Evolutionary conservation across 2,329 filamentous ascomycete species (phyloP).

Genomic region (Apiospora arundinis): DNA sequence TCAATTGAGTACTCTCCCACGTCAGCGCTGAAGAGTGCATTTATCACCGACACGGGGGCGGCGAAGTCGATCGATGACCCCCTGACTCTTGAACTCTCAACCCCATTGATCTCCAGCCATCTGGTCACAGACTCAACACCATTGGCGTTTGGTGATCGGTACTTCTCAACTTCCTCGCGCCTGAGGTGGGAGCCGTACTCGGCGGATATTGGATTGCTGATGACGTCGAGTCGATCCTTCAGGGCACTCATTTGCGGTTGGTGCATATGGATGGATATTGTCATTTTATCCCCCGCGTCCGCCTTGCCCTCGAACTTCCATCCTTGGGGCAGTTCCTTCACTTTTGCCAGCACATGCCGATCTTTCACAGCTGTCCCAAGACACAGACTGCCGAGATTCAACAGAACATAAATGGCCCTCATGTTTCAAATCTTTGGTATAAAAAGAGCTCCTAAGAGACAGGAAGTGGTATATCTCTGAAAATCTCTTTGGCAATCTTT

Average conservation of each 20-base stretch:
- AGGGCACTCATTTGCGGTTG: constrained; percentile 40
- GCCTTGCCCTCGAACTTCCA: constrained; percentile 37
- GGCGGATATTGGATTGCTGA: constrained; percentile 30
- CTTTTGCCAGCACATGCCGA: neutral
- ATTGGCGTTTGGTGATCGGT: constrained; percentile 43
- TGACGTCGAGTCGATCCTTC: constrained; percentile 35
- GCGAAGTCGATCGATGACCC: constrained; percentile 52
- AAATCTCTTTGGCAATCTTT: too few species aligned
- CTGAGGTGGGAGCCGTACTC: constrained; percentile 43
- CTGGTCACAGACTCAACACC: constrained; percentile 44
- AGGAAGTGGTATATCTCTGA: too few species aligned
- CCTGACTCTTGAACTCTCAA: constrained; percentile 41
- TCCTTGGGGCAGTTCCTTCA: constrained; percentile 32
- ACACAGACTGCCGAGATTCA: neutral
- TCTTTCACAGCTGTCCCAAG: neutral
- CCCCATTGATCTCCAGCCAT: constrained; percentile 50
- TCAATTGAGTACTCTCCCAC: constrained; percentile 51
- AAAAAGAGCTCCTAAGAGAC: too few species aligned
- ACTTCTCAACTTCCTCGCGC: constrained; percentile 42
- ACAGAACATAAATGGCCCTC: neutral
- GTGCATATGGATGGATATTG: constrained; percentile 38
- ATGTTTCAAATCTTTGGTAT: neutral
- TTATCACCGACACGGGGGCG: constrained; percentile 46
- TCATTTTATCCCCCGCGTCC: constrained; percentile 35
- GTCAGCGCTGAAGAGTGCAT: constrained; percentile 48